Base-by-base conservation (phyloP, 768 basidiomycete genomes). In the Russula vinacea region DNA sequence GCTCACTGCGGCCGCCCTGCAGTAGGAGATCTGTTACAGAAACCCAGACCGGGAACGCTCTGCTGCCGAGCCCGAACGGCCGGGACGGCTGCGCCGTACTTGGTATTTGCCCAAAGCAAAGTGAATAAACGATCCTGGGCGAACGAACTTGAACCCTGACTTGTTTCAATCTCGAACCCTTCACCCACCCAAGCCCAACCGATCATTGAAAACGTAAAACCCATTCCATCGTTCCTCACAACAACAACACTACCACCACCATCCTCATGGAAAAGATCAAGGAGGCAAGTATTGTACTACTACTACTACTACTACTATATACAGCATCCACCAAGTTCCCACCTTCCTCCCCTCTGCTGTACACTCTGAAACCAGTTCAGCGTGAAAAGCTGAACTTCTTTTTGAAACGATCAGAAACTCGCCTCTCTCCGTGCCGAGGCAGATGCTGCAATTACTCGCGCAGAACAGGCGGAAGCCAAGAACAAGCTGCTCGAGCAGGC, bases 251-350 rank as follows among this genome's bases (percentile, higher is more conserved):
- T 16, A 40, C 16, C 62, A 6, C 5, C 13, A 0, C 35, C 29
- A n/a, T n/a, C n/a, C n/a, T n/a, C 42, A 65, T 65, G 64, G 64
- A 65, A 29, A 65, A 45, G 40, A 61, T 65, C 26, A 65, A 19
- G 16, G 64, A 61, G 55, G 64, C 39, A 29, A 61, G 59, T 55
- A 37, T 7, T 35, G 29, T 29, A 35, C 35, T 3, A 45, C 5
- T 19, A 32, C n/a, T 24, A n/a, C n/a, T n/a, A n/a, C n/a, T n/a
- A n/a, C n/a, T n/a, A n/a, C n/a, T 2, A 19, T 19, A 17, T 10
- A 29, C 29, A 29, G 29, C 29, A 29, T 29, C 29, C 29, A 29
- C 29, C 29, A 29, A 29, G 29, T 29, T 29, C 5, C 29, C 5
- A 2, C 35, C 35, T 7, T 7, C 35, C 1, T 7, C 35, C 35